Evolutionary conservation across 2,329 filamentous ascomycete genomes (phyloP), one percentile per base, ranked within the genome.

Genomic region (Nannizziopsis barbatae): DNA sequence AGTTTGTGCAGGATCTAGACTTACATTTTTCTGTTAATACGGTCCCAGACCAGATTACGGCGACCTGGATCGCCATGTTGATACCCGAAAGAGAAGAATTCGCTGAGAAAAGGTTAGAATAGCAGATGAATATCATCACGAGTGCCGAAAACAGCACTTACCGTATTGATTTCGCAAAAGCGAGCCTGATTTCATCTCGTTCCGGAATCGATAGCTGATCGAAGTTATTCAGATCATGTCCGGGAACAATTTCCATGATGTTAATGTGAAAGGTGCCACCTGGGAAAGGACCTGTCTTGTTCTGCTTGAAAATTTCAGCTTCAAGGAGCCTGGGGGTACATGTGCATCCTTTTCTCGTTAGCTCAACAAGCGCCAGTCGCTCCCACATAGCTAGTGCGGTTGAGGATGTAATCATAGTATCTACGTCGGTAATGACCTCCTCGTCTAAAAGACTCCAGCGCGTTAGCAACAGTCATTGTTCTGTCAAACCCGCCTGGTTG

Each of bases 21-120:
- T 31, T 48, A 54, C 52, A 50, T 52, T 36, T 51, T 54, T 33
- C 52, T 51, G 14, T 52, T 52, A 22, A 47, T 43, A 15, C n/a
- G 42, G 37, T 52, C 51, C 53, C 53, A 55, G 1, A 55, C 44
- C 27, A 55, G 14, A 42, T 55, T 53, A 32, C 49, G 51, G 33
- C 51, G 78, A 27, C 14, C 40, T 15, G 45, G 43, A 33, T 55
- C 51, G n/a, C 44, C 7, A 42, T 55, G 53, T 9, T 32, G 30
- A 44, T 41, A 53, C 20, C 51, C 20, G 4, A 51, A 39, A 30
- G 48, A 30, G 30, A 50, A 49, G 18, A 55, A 55, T 38, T 55
- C 53, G 15, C 53, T 55, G 33, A 27, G 40, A 14, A 20, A 20
- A 12, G 11, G 22, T 20, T 11, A 30, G 44, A 4, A 36, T 15